Evolutionary conservation across 441 rosid genomes (phyloP).

Genomic region (Pelargonium myrrhifolium): DNA sequence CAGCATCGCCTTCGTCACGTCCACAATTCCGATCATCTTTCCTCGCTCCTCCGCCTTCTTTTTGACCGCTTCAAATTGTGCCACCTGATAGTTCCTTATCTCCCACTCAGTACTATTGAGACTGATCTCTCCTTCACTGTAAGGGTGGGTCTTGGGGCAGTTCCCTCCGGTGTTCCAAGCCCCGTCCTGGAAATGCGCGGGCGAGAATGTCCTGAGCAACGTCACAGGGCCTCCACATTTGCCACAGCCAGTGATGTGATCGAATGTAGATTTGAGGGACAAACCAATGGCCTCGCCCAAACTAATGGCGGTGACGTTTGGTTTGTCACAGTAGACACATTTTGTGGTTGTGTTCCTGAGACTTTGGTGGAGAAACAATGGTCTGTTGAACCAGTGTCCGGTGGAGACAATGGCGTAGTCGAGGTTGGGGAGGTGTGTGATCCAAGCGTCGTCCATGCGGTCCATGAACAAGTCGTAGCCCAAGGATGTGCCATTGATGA

Average conservation of each 20-base stretch:
- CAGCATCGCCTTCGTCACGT: slow-evolving; percentile 58
- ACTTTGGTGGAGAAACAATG: slow-evolving; percentile 40
- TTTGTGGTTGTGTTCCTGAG: slow-evolving; percentile 26
- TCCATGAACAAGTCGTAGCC: slow-evolving; percentile 46
- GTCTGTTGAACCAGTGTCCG: slow-evolving; percentile 85
- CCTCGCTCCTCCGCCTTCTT: slow-evolving; percentile 19
- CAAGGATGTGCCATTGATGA: slow-evolving; percentile 37
- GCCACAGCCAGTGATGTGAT: slow-evolving; percentile 30
- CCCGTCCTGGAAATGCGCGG: slow-evolving; percentile 81
- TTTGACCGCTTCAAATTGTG: slow-evolving; percentile 31
- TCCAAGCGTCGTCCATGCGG: slow-evolving; percentile 49
- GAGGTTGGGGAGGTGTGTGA: slow-evolving; percentile 25
- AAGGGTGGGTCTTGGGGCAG: slow-evolving; percentile 54
- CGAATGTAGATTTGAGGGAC: slow-evolving; percentile 37
- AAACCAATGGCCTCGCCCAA: slow-evolving; percentile 35
- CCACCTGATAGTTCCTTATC: slow-evolving; percentile 41
- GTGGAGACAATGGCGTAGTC: slow-evolving; percentile 58
- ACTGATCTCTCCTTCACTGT: slow-evolving; percentile 21
- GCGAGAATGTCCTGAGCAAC: slow-evolving; percentile 68
- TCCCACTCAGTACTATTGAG: slow-evolving; percentile 32
- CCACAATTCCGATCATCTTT: slow-evolving; percentile 42
- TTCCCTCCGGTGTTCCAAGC: slow-evolving; percentile 67
- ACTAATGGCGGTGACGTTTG: slow-evolving; percentile 37
- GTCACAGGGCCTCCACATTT: slow-evolving; percentile 34
- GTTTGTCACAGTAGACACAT: slow-evolving; percentile 57